Base-by-base conservation (phyloP, 441 rosid species). In the Theobroma grandiflorum region DNA sequence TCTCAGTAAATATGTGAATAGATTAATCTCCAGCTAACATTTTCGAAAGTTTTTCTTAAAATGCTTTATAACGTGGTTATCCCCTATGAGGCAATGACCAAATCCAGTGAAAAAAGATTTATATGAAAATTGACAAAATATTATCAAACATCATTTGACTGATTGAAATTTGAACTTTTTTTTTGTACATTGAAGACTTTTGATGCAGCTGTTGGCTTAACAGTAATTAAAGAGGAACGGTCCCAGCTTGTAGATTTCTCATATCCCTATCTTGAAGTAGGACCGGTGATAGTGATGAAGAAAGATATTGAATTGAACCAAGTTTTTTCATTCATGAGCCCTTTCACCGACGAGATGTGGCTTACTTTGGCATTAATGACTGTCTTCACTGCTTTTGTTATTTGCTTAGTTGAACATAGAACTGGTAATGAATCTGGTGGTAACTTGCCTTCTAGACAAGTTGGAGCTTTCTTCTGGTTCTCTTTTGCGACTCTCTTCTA, bases 291-390 rank as follows among this genome's bases (percentile, higher is more conserved):
- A 35, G 43, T 52, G 31, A 52, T 35, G 62, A 72, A 35, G 62
- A 42, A 37, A 9, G n/a, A 53, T 20, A 14, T 11, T 33, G 47
- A 52, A 53, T 6, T 35, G 43, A 52, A 72, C 75, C 62, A 35
- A 33, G 33, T 74, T 57, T 57, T 74, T 22, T 74, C 38, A 2
- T 77, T 88, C 53, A 15, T 37, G 42, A 82, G 75, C 58, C 89
- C 91, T 2, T 88, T 83, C 79, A 83, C 88, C 57, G 42, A 3
- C 14, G 14, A 55, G 55, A 73, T 85, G 89, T 86, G 88, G 89
- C 31, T 70, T 52, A 57, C 84, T 4, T 76, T 72, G 2, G 42
- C 33, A 2, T 6, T 31, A 38, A 61, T 85, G 20, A 83, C 77
- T 22, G 33, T 80, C 61, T 84, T 75, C 74, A 82, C 81, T 52